These are phyloP conservation scores for Leccinum solheimii DNA, from an alignment of 1,284 basidiomycete genomes.

Conservation along the genomic window DNA sequence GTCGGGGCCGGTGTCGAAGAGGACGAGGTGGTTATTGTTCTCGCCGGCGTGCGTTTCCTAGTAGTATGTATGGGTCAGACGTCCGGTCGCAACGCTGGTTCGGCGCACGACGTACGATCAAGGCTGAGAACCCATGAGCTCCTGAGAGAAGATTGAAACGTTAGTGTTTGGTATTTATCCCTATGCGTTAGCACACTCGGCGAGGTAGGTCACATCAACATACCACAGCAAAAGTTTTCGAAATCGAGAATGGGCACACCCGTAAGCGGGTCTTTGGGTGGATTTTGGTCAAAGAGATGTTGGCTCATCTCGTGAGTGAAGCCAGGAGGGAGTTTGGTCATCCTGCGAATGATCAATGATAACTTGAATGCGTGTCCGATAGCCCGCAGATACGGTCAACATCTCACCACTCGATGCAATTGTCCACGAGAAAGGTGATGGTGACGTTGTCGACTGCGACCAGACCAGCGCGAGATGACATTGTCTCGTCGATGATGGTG, in stretches of 20 bases:
- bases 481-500: slow-evolving; percentile 2
- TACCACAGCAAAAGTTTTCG: slow-evolving; percentile 77
- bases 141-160: slow-evolving; percentile 35
- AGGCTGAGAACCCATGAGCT: slow-evolving; percentile 78
- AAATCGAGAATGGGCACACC: slow-evolving; percentile 70
- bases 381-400: not conserved
- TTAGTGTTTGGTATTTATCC: too few species aligned
- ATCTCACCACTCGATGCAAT: slow-evolving; percentile 71
- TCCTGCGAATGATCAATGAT: slow-evolving; percentile 43
- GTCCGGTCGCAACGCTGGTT: not conserved
- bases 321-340: slow-evolving; percentile 74
- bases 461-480: slow-evolving; percentile 21
- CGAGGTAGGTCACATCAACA: not conserved
- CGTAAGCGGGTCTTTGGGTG: slow-evolving; percentile 52
- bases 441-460: slow-evolving; percentile 49
- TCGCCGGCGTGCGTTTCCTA: slow-evolving; percentile 43
- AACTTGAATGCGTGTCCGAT: not conserved
- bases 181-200: not conserved
- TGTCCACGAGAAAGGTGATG: slow-evolving; percentile 75
- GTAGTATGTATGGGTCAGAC: too few species aligned
- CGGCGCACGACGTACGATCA: slow-evolving; percentile 54
- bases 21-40: slow-evolving; percentile 38
- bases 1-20: slow-evolving; percentile 85
- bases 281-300: slow-evolving; percentile 55
- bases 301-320: slow-evolving; percentile 71